phyloP scores from a whole-genome alignment of 108 stramenopile genomes.

The Discostella stelligeroides region DNA sequence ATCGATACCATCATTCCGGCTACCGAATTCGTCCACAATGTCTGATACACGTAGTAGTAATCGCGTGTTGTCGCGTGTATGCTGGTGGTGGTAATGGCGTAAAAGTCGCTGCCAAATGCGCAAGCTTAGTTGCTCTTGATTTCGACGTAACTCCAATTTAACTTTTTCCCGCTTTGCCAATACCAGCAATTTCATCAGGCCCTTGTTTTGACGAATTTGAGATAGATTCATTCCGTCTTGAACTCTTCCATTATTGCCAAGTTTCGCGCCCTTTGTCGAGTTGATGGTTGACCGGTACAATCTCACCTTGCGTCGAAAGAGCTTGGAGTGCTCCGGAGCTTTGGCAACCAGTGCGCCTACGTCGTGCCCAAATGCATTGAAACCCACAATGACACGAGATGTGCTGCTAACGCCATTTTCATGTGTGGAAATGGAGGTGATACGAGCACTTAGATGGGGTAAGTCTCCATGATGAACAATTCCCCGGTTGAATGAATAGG shows the following conservation, averaged over 20 bases:
- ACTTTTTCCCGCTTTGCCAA: slow-evolving; percentile 66
- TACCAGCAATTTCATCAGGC: slow-evolving; percentile 63
- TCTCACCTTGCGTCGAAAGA: slow-evolving; percentile 64
- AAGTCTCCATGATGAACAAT: slow-evolving; percentile 73
- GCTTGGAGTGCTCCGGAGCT: slow-evolving; percentile 77
- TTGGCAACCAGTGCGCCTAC: slow-evolving; percentile 53
- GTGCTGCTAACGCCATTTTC: neutral
- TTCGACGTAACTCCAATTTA: slow-evolving; percentile 33
- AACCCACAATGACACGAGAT: slow-evolving; percentile 80
- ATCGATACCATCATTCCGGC: slow-evolving; percentile 1
- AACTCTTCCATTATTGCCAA: neutral
- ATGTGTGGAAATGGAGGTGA: slow-evolving; percentile 39
- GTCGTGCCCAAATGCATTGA: slow-evolving; percentile 78
- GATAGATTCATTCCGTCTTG: slow-evolving; percentile 46
- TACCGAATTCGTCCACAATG: slow-evolving; percentile 31
- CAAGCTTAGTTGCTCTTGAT: slow-evolving; percentile 26
- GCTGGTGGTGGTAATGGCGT: neutral
- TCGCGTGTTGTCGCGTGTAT: neutral
- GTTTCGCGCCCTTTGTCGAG: neutral
- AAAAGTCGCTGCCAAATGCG: slow-evolving; percentile 26
- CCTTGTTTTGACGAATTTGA: slow-evolving; percentile 53
- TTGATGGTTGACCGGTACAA: slow-evolving; percentile 50
- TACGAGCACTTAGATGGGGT: slow-evolving; percentile 68
- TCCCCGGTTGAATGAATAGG: slow-evolving; percentile 70
- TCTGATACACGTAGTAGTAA: slow-evolving; percentile 15